Evolutionary conservation across 169 alveolate genomes (phyloP).

Genomic region (Eimeria praecox): DNA sequence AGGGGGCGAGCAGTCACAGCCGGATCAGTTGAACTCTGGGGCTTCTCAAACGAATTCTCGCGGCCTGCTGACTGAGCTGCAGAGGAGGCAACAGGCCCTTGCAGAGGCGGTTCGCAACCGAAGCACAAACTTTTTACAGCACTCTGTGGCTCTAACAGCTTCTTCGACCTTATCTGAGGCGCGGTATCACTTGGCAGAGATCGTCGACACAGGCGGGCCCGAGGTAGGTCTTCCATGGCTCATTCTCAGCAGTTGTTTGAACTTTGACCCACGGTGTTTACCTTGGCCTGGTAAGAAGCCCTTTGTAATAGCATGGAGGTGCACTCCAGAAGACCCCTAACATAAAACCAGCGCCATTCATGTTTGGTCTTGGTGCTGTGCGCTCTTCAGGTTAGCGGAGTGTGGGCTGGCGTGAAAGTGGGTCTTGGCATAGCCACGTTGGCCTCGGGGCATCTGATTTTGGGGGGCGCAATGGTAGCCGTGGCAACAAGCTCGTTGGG

Average conservation of each 20-base stretch:
- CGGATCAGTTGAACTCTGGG: not conserved
- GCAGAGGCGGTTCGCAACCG: slow-evolving; percentile 56
- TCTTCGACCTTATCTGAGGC: slow-evolving; percentile 56
- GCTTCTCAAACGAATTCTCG: not conserved
- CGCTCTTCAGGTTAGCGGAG: slow-evolving; percentile 69
- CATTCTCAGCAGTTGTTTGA: not conserved
- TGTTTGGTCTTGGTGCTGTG: not conserved
- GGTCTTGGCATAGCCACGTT: slow-evolving; percentile 75
- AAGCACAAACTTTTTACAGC: slow-evolving; percentile 50
- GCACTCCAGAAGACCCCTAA: not conserved
- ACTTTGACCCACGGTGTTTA: too few relatives aligned
- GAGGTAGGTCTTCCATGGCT: not conserved
- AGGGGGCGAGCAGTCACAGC: not conserved
- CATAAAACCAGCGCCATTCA: not conserved
- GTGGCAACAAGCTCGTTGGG: slow-evolving; percentile 78
- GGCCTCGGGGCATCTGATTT: slow-evolving; percentile 72
- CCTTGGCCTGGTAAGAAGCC: not conserved
- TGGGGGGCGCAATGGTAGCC: slow-evolving; percentile 79
- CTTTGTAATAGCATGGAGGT: not conserved
- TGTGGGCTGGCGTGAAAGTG: slow-evolving; percentile 80
- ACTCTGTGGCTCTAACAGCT: slow-evolving; percentile 56
- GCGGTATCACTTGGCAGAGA: slow-evolving; percentile 64
- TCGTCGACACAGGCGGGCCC: slow-evolving; percentile 72
- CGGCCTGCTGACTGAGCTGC: slow-evolving; percentile 39
- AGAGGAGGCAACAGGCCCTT: slow-evolving; percentile 63